Evolutionary conservation across 2,329 filamentous ascomycete genomes (phyloP), one percentile per base, ranked within the genome.

Genomic region (Fusarium robinianum): DNA sequence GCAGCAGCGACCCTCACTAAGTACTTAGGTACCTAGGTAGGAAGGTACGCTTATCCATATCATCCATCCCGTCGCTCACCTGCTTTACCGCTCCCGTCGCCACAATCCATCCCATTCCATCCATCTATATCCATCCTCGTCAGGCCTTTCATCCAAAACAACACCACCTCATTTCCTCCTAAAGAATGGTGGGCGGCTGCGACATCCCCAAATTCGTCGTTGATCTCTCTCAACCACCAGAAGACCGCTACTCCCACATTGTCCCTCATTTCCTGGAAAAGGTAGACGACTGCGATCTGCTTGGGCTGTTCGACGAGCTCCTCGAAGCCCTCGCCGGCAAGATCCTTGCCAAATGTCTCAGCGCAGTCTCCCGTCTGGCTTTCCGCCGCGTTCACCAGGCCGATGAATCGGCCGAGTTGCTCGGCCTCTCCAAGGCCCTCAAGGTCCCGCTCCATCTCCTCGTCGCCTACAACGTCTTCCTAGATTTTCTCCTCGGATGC

Each of bases 401-500:
- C 0, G 81, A 85, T 54, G 80, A 86, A 61, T 83, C 76, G 0
- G 71, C 76, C 30, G 83, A 87, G 61, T 63, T 87, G n/a, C 66
- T 62, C 4, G 83, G 83, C 0, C 81, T 87, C 23, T 72, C 74
- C 17, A 61, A 67, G 17, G 70, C 64, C 3, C 73, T 73, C 0
- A 75, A 72, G 0, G 68, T 86, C 4, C 70, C 77, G 1, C 68
- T 85, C 61, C 80, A 83, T 52, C 64, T 85, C 1, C 68, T 87
- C 0, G 75, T 87, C 3, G 75, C 76, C 3, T 75, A 84, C 54
- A 87, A 87, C 53, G 78, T 80, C 2, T 64, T 85, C 2, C 69
- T 87, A 2, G 84, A 87, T 55, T 66, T 79, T 5, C 68, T 87
- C 23, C 76, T 87, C 65, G 83, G 83, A 3, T 87, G 84, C 60